phyloP scores from a whole-genome alignment of 371 early-diverging fungal genomes.

The Entomophthora muscae region DNA sequence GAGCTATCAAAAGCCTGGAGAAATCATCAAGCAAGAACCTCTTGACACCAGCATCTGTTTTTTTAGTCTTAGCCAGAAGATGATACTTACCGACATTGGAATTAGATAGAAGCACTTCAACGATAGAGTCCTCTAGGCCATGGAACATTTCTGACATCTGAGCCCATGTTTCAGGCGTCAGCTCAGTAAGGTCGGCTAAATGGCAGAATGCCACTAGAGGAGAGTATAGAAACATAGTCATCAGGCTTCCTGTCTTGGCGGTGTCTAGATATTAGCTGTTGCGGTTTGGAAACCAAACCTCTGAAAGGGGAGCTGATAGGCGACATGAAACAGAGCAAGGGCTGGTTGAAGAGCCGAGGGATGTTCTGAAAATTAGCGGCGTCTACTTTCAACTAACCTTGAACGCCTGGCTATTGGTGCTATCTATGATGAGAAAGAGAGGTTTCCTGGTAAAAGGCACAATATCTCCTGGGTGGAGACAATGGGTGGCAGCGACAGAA shows the following conservation, averaged over 20 bases:
- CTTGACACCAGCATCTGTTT: not conserved
- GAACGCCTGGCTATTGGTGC: constrained; percentile 63
- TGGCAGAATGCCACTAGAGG: constrained; percentile 53
- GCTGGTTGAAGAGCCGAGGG: constrained; percentile 65
- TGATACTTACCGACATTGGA: constrained; percentile 24
- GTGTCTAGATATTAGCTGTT: constrained; percentile 25
- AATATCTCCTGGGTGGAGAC: constrained; percentile 76
- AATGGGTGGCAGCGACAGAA: constrained; percentile 31
- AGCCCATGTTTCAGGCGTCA: constrained; percentile 38
- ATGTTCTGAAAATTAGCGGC: not conserved
- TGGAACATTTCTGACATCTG: constrained; percentile 27
- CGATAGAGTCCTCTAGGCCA: constrained; percentile 28
- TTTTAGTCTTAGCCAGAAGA: not conserved
- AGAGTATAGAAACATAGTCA: constrained; percentile 80
- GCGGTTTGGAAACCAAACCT: not conserved
- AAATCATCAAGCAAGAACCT: not conserved
- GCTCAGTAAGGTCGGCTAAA: constrained; percentile 38
- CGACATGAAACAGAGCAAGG: constrained; percentile 74
- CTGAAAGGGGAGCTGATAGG: constrained; percentile 57
- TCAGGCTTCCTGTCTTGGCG: constrained; percentile 69
- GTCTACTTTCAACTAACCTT: constrained; percentile 18
- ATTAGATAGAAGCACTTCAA: constrained; percentile 24
- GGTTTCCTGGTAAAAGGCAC: constrained; percentile 87
- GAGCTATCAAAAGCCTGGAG: not conserved
- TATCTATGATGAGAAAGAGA: constrained; percentile 80